Base-by-base conservation (phyloP, 2,329 filamentous ascomycete genomes). In the Arthrobotrys megalospora region DNA sequence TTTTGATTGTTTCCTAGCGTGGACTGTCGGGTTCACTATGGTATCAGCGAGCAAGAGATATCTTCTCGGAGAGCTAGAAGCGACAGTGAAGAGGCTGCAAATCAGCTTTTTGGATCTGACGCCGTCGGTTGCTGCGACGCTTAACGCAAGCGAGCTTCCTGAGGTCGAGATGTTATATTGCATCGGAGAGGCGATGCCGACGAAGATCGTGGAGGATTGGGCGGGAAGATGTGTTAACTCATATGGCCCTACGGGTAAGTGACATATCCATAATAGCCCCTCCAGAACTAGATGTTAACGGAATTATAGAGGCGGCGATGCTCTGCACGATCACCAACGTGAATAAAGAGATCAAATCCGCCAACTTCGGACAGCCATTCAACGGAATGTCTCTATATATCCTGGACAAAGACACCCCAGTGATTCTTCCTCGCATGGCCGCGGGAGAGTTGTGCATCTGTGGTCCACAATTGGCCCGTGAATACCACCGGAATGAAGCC, bases 391-490 rank as follows among this genome's bases (percentile, higher is more conserved):
- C 83, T 11, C 85, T 86, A 62, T 82, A 82, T 3, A 80, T 86
- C 5, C 82, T 85, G 34, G 80, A 84, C 1, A 58, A 80, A 19
- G 64, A 83, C 19, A 82, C 82, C 6, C 79, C 83, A 28, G 80
- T 80, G 12, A 81, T 82, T 8, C 69, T 86, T 24, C 85, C 85
- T n/a, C 60, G 83, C 0, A 82, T 86, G 65, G 83, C 84, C 10
- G 80, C 83, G 6, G 86, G 86, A 7, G 86, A 87, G 80, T 81
- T 87, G 12, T 86, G 84, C 53, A 85, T 87, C 55, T 85, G 85
- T 47, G 86, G 86, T 10, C 82, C 84, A 8, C 86, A 87, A 79
- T 81, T 87, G 3, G 86, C 86, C 16, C 82, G 85, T 45, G 86
- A 84, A 11, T 87, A 87, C 67, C 81, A 85, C 67, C 53, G 67